Percentiles rank a stretch among this genome's conserved stretches.
These are phyloP conservation scores for Neolentinus lepideus DNA, from an alignment of 1,284 basidiomycete species.

Conservation along the genomic window DNA sequence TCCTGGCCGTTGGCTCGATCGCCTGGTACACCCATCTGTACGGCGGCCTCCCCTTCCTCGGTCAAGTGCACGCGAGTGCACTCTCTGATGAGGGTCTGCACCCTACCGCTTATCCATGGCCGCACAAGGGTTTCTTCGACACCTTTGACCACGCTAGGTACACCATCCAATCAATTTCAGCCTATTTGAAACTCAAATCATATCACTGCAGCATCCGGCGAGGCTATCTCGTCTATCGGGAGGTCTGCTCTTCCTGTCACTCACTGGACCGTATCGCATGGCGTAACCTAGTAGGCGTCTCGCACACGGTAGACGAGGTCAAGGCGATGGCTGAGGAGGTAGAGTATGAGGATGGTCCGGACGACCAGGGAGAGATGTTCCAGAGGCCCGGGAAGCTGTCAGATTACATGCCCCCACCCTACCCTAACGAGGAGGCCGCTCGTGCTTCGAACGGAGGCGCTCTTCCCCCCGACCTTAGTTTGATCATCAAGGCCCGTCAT, in stretches of 20 bases:
- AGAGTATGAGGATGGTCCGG: constrained; percentile 96
- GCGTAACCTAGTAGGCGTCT: constrained; percentile 98
- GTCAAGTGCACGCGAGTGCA: constrained; percentile 85
- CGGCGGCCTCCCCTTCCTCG: constrained; percentile 81
- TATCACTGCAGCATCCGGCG: constrained; percentile 75
- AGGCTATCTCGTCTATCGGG: constrained; percentile 98
- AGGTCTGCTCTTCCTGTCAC: constrained; percentile 98
- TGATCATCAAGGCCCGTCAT: constrained; percentile 98
- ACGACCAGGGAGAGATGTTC: constrained; percentile 97
- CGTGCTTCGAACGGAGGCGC: constrained; percentile 93
- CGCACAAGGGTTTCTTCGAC: constrained; percentile 83
- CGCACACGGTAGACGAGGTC: constrained; percentile 90
- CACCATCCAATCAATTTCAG: constrained; percentile 13
- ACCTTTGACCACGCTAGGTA: constrained; percentile 94
- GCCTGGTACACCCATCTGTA: constrained; percentile 97
- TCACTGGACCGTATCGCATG: constrained; percentile 99
- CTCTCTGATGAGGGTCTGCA: constrained; percentile 95
- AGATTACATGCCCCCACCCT: constrained; percentile 94
- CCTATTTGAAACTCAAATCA: constrained; percentile 5
- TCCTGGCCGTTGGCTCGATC: constrained; percentile 81
- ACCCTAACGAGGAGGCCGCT: constrained; percentile 98
- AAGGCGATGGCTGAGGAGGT: constrained; percentile 94
- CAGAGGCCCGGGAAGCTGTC: constrained; percentile 94
- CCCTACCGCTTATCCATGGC: constrained; percentile 85
- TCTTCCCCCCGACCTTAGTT: constrained; percentile 92